A percentile compares a stretch with the other conserved stretches of the same genome.
Conservation (phyloP, 78 protist species). For the Dictyostelium firmibasis region DNA sequence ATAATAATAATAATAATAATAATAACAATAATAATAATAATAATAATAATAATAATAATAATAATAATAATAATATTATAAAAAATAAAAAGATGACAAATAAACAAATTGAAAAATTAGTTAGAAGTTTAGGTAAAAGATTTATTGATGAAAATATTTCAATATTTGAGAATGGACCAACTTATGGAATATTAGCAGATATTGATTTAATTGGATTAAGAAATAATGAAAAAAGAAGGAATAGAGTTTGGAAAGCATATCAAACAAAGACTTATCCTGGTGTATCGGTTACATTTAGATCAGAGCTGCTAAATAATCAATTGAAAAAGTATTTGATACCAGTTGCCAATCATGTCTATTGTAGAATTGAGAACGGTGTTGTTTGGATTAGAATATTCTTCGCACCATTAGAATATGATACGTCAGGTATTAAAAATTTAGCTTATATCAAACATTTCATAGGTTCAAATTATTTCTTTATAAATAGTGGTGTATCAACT, state of each 20-base stretch:
- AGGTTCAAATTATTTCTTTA: neutral
- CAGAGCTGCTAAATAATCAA: neutral
- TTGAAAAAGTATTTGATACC: neutral
- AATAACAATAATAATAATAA: no score
- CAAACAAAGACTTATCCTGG: neutral
- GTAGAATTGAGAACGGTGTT: neutral
- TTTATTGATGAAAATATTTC: neutral
- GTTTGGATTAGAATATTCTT: neutral
- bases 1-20: no score
- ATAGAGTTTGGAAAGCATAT: neutral
- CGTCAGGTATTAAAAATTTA: neutral
- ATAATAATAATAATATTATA: no score
- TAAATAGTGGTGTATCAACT: no score
- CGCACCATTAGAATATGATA: neutral
- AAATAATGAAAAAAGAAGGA: neutral
- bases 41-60: no score
- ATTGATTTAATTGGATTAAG: neutral
- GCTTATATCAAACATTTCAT: neutral
- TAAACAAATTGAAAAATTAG: no score
- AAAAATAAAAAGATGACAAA: neutral
- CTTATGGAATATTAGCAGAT: neutral
- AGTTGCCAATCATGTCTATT: neutral
- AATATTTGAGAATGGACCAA: neutral
- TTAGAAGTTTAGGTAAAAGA: neutral
- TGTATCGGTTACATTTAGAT: neutral